Evolutionary conservation across 2,329 filamentous ascomycete genomes (phyloP).

Genomic region (Alternaria triticina): DNA sequence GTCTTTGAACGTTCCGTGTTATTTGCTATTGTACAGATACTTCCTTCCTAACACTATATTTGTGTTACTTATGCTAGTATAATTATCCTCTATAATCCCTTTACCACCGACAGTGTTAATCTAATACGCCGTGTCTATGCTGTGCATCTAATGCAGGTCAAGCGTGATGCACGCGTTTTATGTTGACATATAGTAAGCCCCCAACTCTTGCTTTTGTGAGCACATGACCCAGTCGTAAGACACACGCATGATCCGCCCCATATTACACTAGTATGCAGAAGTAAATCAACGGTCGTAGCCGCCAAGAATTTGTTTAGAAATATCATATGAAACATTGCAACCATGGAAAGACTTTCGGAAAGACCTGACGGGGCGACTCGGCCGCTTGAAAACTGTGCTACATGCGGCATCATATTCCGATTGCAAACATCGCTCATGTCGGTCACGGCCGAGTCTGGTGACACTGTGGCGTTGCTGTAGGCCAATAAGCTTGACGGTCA

Average conservation of each 20-base stretch:
- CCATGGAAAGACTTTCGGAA: neutral
- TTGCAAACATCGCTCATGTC: neutral
- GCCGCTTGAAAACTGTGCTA: neutral
- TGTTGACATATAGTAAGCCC: too few species aligned
- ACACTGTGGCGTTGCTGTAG: neutral
- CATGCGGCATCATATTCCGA: neutral
- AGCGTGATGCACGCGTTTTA: neutral
- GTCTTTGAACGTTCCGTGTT: neutral
- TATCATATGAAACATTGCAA: neutral
- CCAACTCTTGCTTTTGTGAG: too few species aligned
- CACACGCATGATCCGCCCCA: neutral
- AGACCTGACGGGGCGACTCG: neutral
- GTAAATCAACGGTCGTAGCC: neutral
- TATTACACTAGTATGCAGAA: neutral
- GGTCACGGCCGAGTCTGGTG: neutral
- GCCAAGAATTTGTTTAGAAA: neutral
- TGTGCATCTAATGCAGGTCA: slow-evolving; percentile 29
- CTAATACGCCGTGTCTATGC: slow-evolving; percentile 31
- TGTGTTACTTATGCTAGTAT: neutral
- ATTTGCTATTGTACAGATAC: neutral
- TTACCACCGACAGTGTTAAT: slow-evolving; percentile 16
- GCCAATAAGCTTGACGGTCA: neutral
- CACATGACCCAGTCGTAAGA: neutral
- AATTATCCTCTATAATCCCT: slow-evolving; percentile 1
- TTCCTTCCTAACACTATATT: neutral